These are phyloP conservation scores for Chamaecyparis obtusa DNA, from an alignment of 75 land plant species.

Conservation along the genomic window DNA sequence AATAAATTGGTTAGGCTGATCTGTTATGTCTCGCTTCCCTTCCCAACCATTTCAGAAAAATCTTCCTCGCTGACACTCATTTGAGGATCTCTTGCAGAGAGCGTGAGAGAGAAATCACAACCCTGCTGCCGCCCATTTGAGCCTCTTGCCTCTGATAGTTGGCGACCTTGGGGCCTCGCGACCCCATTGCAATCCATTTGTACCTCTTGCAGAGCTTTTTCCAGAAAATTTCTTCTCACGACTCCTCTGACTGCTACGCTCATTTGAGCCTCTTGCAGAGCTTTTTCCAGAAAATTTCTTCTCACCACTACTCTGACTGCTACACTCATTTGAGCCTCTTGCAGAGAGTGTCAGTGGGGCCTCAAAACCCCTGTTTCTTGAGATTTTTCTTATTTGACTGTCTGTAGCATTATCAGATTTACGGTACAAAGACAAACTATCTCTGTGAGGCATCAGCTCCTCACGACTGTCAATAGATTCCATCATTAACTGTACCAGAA, in stretches of 20 bases:
- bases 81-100: neutral
- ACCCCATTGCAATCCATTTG: too few relatives aligned
- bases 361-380: constrained; percentile 15
- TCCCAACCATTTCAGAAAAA: neutral
- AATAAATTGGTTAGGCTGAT: neutral
- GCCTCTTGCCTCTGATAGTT: too few relatives aligned
- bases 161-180: too few relatives aligned
- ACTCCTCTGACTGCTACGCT: neutral
- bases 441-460: constrained; percentile 15
- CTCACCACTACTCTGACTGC: neutral
- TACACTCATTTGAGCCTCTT: neutral
- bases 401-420: neutral
- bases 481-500: constrained; percentile 8
- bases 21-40: neutral
- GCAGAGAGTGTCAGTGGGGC: neutral
- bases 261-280: neutral
- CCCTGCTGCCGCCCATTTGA: neutral
- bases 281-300: neutral
- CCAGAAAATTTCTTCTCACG: neutral
- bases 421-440: neutral
- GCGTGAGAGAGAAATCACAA: neutral
- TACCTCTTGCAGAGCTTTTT: too few relatives aligned
- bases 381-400: constrained; percentile 8
- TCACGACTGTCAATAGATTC: neutral
- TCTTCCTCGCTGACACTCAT: neutral